Evolutionary conservation across 768 basidiomycete species (phyloP), one percentile per base, ranked within the genome.

Genomic region (Phylloporus sp.): DNA sequence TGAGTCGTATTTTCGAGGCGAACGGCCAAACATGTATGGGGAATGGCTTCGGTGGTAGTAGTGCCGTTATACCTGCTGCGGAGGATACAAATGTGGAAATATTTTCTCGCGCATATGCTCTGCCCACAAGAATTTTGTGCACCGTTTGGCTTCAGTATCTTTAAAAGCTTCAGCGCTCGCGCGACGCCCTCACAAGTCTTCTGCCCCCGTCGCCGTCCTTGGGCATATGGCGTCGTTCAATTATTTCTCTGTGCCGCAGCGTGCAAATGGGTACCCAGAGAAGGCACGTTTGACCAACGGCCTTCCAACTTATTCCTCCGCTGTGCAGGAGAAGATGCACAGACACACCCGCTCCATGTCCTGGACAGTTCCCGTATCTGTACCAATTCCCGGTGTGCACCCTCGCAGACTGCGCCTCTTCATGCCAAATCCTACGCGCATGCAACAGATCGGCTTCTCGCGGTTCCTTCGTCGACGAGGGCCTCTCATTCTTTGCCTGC

Each of bases 21-120:
- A 97, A 69, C 22, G 82, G 27, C 91, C 94, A 20, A 97, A 95
- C 65, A 90, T 92, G 89, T 94, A 94, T 69, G 91, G 92, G 29
- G 92, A 94, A 72, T 82, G 79, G 80, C 38, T 73, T 8, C 53
- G 43, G 22, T 57, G 67, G 62, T 60, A 59, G 49, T 20, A 16
- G 11, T 22, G 26, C 15, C 5, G 45, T 16, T 18, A 42, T 20
- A 22, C 6, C 5, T 42, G 35, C 64, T 64, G 62, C 64, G 64
- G 64, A 65, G 49, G 52, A 34, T 43, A 52, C 59, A 2, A 61
- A 54, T 55, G 41, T 50, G 66, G 64, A 55, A 58, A 66, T 60
- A 27, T 53, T 59, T 65, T 67, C 64, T 20, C 59, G 47, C 65
- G 57, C 27, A 22, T 11, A 15, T 22, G 34, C 31, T 46, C 34